These are phyloP conservation scores for Plantago ovata DNA, from an alignment of 257 asterid species.

Conservation along the genomic window DNA sequence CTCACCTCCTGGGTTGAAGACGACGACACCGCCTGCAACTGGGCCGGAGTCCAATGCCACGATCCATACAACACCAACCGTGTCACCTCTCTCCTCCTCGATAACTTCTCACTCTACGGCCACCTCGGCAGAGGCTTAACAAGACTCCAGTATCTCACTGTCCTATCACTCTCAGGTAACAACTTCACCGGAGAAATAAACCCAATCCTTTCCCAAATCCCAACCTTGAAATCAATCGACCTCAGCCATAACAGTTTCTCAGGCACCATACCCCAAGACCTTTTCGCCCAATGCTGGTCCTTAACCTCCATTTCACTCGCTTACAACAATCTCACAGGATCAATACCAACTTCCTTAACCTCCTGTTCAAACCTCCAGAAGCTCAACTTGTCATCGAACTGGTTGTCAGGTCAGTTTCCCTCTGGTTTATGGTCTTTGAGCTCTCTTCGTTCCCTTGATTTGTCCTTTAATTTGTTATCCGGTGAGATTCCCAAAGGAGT, in stretches of 20 bases:
- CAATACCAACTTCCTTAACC: slow-evolving; percentile 46
- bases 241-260: slow-evolving; percentile 50
- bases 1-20: slow-evolving; percentile 79
- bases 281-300: slow-evolving; percentile 60
- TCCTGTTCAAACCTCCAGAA: slow-evolving; percentile 53
- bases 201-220: slow-evolving; percentile 50
- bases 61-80: slow-evolving; percentile 41
- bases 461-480: slow-evolving; percentile 58
- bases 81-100: slow-evolving; percentile 58
- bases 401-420: slow-evolving; percentile 54
- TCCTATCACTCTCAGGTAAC: slow-evolving; percentile 54
- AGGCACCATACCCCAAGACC: slow-evolving; percentile 51
- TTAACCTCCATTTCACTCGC: slow-evolving; percentile 58
- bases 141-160: slow-evolving; percentile 43
- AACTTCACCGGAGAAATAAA: slow-evolving; percentile 56
- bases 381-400: slow-evolving; percentile 59
- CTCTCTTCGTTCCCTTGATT: slow-evolving; percentile 52
- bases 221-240: slow-evolving; percentile 46
- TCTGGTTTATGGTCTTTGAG: slow-evolving; percentile 49
- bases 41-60: slow-evolving; percentile 70
- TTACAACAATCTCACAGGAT: slow-evolving; percentile 61
- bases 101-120: slow-evolving; percentile 62
- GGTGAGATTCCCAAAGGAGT: slow-evolving; percentile 66
- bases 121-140: slow-evolving; percentile 59
- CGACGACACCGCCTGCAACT: slow-evolving; percentile 60